A percentile compares a stretch with the other conserved stretches of the same genome.
Evolutionary conservation across 2,329 filamentous ascomycete genomes (phyloP).

Genomic region (Mycosphaerella sp.): DNA sequence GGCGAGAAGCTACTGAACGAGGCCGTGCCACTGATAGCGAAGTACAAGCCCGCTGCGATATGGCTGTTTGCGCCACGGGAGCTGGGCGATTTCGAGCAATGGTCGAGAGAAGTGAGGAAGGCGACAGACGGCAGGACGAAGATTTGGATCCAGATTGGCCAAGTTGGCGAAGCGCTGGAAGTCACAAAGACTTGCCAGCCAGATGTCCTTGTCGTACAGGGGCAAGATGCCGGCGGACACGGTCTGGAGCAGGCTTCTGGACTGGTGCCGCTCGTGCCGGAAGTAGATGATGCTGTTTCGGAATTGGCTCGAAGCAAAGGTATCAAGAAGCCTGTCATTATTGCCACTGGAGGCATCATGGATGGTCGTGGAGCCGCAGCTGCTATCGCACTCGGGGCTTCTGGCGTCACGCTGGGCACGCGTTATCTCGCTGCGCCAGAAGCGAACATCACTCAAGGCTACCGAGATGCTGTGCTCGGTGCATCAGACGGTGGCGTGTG

Average conservation of each 20-base stretch:
- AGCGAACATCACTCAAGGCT: constrained; percentile 43
- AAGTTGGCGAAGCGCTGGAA: constrained; percentile 50
- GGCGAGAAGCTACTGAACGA: constrained; percentile 37
- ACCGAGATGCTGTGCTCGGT: constrained; percentile 43
- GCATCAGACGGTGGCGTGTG: constrained; percentile 47
- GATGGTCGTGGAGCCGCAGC: constrained; percentile 53
- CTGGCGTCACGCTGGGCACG: constrained; percentile 57
- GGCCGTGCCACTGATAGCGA: constrained; percentile 47
- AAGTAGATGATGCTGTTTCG: constrained; percentile 47
- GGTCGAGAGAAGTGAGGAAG: constrained; percentile 30
- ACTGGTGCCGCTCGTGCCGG: constrained; percentile 53
- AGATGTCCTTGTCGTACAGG: constrained; percentile 58
- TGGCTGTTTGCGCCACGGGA: constrained; percentile 61
- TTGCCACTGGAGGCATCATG: constrained; percentile 57
- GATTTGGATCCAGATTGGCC: constrained; percentile 59
- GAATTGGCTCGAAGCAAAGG: constrained; percentile 19
- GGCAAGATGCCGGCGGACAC: constrained; percentile 59
- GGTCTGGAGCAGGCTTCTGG: constrained; percentile 51
- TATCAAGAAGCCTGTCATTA: constrained; percentile 34
- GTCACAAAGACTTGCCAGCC: constrained; percentile 44
- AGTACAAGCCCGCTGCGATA: constrained; percentile 50
- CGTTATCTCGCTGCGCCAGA: constrained; percentile 53
- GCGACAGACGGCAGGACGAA: constrained; percentile 37
- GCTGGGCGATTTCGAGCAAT: constrained; percentile 34
- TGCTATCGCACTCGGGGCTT: constrained; percentile 48